Percentiles rank a stretch among this genome's conserved stretches.
Conservation (phyloP, 257 asterid species). For the Thymus mandschuricus region DNA sequence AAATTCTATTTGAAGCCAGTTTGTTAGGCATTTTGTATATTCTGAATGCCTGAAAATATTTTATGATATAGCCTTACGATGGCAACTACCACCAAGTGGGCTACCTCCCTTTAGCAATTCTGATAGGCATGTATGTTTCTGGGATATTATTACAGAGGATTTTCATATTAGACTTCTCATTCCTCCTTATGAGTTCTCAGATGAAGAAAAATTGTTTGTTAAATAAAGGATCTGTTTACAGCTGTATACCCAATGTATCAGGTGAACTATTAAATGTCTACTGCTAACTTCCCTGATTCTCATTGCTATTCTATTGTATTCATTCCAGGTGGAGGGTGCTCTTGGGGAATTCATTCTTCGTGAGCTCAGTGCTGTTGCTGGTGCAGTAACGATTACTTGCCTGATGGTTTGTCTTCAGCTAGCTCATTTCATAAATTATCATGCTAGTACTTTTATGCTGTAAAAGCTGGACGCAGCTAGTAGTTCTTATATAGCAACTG, state of each 20-base stretch:
- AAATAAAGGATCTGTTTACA: neutral
- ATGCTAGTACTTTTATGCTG: conserved; percentile 1
- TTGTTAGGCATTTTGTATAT: too few relatives aligned
- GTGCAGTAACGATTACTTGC: conserved; percentile 93
- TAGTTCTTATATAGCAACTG: conserved; percentile 5
- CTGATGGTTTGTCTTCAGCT: conserved; percentile 75
- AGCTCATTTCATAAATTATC: conserved; percentile 27
- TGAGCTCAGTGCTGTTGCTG: conserved; percentile 92
- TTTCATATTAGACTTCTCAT: neutral
- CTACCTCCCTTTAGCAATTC: conserved; percentile 7
- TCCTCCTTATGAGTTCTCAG: neutral
- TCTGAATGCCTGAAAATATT: neutral
- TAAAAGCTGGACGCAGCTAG: neutral
- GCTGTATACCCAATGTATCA: neutral
- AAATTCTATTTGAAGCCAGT: too few relatives aligned
- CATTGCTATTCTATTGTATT: conserved; percentile 19
- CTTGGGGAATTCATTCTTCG: conserved; percentile 66
- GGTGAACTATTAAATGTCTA: conserved; percentile 3
- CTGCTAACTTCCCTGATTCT: conserved; percentile 28
- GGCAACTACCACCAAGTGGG: neutral
- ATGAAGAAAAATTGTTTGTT: neutral
- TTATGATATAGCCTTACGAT: neutral
- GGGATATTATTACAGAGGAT: neutral
- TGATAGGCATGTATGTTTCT: neutral
- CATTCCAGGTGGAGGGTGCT: conserved; percentile 70